Conservation (phyloP, 257 asterid species). For the Nicotiana otophora region DNA sequence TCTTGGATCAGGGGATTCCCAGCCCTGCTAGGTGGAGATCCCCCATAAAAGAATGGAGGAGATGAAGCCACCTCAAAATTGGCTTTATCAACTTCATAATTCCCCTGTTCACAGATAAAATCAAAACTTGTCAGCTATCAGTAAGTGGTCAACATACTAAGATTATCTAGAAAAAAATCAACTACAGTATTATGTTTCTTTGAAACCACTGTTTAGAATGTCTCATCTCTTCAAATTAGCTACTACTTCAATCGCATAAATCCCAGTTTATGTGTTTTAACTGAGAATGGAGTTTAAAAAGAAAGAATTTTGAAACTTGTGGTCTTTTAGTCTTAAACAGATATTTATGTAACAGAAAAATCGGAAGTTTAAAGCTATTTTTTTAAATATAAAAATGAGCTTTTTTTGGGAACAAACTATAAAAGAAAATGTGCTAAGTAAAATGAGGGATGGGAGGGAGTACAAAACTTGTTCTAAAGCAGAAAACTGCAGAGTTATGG, state of each 20-base stretch:
- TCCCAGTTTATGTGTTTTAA: too few species aligned
- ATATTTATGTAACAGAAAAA: too few species aligned
- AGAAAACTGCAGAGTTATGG: not conserved
- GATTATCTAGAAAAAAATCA: not conserved
- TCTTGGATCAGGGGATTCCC: slow-evolving; percentile 61
- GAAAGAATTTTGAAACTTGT: too few species aligned
- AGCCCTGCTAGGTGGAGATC: slow-evolving; percentile 60
- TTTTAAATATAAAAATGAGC: too few species aligned
- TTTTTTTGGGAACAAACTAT: too few species aligned
- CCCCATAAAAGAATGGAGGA: slow-evolving; percentile 42
- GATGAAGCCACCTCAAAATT: slow-evolving; percentile 43
- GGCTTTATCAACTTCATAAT: slow-evolving; percentile 24
- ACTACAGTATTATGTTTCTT: not conserved
- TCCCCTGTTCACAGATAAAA: slow-evolving; percentile 12
- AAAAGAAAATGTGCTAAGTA: too few species aligned
- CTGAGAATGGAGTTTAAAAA: too few species aligned
- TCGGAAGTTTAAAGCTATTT: too few species aligned
- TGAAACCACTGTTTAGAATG: not conserved
- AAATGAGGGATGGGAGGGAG: too few species aligned
- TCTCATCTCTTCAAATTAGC: not conserved
- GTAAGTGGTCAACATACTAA: not conserved
- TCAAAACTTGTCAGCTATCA: not conserved
- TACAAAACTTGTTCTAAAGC: not conserved
- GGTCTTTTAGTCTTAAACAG: too few species aligned
- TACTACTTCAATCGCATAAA: too few species aligned